Evolutionary conservation across 441 rosid genomes (phyloP), one percentile per base, ranked within the genome.

Genomic region (Dalechampia spathulata): DNA sequence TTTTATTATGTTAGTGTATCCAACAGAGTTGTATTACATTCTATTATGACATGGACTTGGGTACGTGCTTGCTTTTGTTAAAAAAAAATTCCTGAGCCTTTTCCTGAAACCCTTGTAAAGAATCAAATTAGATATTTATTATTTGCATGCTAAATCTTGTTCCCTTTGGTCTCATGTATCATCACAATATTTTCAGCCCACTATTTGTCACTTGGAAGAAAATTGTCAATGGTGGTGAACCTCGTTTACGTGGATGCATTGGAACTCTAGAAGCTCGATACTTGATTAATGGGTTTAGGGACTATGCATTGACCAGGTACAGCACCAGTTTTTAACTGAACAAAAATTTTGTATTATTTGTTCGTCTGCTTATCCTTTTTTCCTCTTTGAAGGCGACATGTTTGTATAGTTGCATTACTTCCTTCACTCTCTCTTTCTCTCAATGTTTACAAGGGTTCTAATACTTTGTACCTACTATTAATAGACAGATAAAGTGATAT

Each of bases 121-220:
- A n/a, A n/a, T n/a, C n/a, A n/a, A n/a, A n/a, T n/a, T n/a, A n/a
- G n/a, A n/a, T n/a, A 37, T 20, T 14, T 44, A n/a, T 21, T 32
- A 4, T 34, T 57, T 45, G 25, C 8, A 36, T 57, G 7, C 30
- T 30, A 21, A 22, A 27, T 32, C 3, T 7, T 30, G 9, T 19
- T 65, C 23, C 40, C 25, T 32, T 5, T 42, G 36, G 1, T 43
- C 45, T 27, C 46, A 27, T 57, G 16, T 45, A 51, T 40, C 28
- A 7, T 58, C 48, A 41, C 50, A 21, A 51, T 51, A 63, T 52
- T 59, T 76, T 57, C 72, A 93, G 97, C 73, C 99, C 97, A 47
- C 74, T 93, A 78, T 93, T 93, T 71, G 99, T 93, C 37, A 93
- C 97, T 14, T 93, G 99, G 99, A 89, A 90, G 85, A 87, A 87